Base-by-base conservation (phyloP, 179 eudicot species). In the Amaranthus tricolor region DNA sequence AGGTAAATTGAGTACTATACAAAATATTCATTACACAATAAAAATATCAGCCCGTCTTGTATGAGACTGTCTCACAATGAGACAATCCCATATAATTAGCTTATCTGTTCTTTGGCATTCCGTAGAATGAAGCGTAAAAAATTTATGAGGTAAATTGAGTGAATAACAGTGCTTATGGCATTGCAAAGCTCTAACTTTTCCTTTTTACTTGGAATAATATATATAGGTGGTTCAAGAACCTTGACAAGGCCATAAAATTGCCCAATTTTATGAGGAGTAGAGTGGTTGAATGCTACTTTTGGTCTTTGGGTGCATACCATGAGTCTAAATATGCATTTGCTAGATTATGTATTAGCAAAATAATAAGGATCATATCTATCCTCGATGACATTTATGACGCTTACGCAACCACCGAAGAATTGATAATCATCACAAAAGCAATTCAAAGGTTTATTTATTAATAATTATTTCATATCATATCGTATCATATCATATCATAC, bases 321-420 rank as follows among this genome's bases (percentile, higher is more conserved):
- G 90, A 89, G 62, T 89, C 89, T 2, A 57, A 77, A 44, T 82
- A 78, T 49, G 44, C 31, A 0, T 62, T 74, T 7, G 83, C 76
- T 9, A 76, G 89, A 50, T 65, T 16, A 0, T 45, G 81, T 0
- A 11, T 84, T 6, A 52, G 68, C 17, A 81, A 85, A 68, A 48
- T 77, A 0, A 19, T 78, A 20, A 56, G 53, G 40, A 15, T 86
- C 19, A 11, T 60, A 0, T 72, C 90, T 0, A 17, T 82, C 6
- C 45, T 85, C 6, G 90, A 86, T 61, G 89, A 85, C 68, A 86
- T 73, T 3, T 88, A 86, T 65, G 90, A 88, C 56, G 74, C 79
- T 16, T 78, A 84, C 66, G 87, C 86, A 1, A 75, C 87, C 9
- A 6, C 74, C 0, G 80, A 83, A 5, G 86, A 86, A 21, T 76